Base-by-base conservation (phyloP, 1,284 basidiomycete species). In the Apiotrichum domesticum region DNA sequence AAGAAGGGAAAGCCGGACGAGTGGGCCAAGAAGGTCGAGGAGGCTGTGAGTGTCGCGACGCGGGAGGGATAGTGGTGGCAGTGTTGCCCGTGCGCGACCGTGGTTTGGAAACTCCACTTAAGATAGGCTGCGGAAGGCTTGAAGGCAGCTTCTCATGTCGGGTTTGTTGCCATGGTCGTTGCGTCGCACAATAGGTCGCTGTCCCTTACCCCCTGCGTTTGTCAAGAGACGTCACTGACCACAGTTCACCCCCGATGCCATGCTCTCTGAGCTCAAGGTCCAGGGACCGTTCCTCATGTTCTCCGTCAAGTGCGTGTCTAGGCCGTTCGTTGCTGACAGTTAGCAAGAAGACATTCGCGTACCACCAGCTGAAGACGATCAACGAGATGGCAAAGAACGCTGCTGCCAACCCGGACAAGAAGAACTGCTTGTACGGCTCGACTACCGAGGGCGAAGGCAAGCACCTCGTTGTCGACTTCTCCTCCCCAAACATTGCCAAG, bases 401-500 rank as follows among this genome's bases (percentile, higher is more conserved):
- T 35, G 61, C 58, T 8, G 66, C 67, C 32, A 60, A 71, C 47
- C 69, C 72, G 42, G 57, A 63, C 11, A 63, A 66, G 50, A 57
- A 63, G 32, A 72, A 90, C 69, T 73, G 80, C 41, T 80, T 80
- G 2, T 93, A 89, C 67, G 90, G 90, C 15, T 82, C 83, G 2
- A 89, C 88, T 71, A 78, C 79, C 13, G 81, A 81, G n/a, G 90
- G 88, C 4, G 79, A 81, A 52, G 90, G 90, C 44, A 92, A 95
- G 78, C 69, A 70, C 64, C 59, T 76, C 61, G 58, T 74, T n/a
- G 88, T 83, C 63, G 82, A 98, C 75, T 98, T 94, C 77, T 96
- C 92, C 0, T 91, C 89, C 4, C 94, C 95, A 15, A 98, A 99
- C 76, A 98, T 98, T 70, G 95, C 96, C 41, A 99, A 99, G 76